Evolutionary conservation across 208 protist genomes (phyloP), one percentile per base, ranked within the genome.

Genomic region (Leishmania martiniquensis): DNA sequence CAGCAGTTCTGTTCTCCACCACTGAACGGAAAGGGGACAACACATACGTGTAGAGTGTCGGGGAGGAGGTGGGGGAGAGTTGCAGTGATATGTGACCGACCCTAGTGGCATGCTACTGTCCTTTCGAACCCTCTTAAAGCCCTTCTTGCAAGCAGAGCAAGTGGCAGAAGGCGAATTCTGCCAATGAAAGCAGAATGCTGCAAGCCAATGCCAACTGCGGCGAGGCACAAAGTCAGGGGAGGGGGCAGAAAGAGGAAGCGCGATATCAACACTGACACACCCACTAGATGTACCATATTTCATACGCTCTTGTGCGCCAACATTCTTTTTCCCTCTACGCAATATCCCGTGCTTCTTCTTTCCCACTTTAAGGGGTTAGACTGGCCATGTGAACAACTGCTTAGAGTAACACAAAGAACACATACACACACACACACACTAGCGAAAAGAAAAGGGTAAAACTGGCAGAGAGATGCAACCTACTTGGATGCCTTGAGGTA

Each of bases 401-500:
- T 13, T 68, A 7, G 60, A 20, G 25, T 2, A 4, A 66, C 32
- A 66, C 32, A 37, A 7, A 66, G 2, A 42, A 37, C n/a, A 22
- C 45, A 34, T 25, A 20, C 22, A 69, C 49, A 70, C n/a, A 70
- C 44, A 78, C 51, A 47, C 60, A 62, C 25, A 62, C 51, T 25
- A n/a, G 59, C 51, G 17, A 9, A 60, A 34, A 47, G 9, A 42
- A 69, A 3, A 44, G 47, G 22, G 25, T 3, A 13, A 69, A 25
- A 54, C 32, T n/a, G 62, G 55, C 39, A 39, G 66, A 37, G n/a
- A 67, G 45, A 55, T n/a, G 44, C 17, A 6, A 42, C 10, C 45
- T 78, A 85, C 71, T 75, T 82, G 25, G 66, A n/a, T n/a, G 75
- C 45, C 66, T 86, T 83, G 78, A 89, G 87, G 73, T 95, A 97